phyloP scores from a whole-genome alignment of 148 eudicot genomes.

The Suaeda aralocaspica region DNA sequence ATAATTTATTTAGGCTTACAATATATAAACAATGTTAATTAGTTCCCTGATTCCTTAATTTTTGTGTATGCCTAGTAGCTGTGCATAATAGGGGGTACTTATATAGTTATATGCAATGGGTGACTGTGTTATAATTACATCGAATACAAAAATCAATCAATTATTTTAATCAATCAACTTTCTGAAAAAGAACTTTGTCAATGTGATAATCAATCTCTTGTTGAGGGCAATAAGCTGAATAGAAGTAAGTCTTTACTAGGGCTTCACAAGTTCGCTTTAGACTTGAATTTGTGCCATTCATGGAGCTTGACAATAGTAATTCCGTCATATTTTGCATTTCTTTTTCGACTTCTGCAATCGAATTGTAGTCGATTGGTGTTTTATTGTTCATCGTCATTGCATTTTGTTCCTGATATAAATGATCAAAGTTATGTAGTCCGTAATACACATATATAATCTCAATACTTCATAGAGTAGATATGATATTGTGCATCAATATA shows the following conservation, averaged over 20 bases:
- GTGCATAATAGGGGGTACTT: too few relatives aligned
- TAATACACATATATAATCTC: too few relatives aligned
- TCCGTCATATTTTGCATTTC: slow-evolving; percentile 56
- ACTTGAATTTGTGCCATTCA: slow-evolving; percentile 31
- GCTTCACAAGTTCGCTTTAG: slow-evolving; percentile 52
- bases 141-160: slow-evolving; percentile 11
- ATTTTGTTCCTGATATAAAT: slow-evolving; percentile 14
- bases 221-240: slow-evolving; percentile 44
- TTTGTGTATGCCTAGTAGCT: too few relatives aligned
- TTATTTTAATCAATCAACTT: slow-evolving; percentile 29
- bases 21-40: too few relatives aligned
- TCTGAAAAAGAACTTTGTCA: slow-evolving; percentile 59
- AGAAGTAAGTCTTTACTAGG: slow-evolving; percentile 57
- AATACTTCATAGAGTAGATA: too few relatives aligned
- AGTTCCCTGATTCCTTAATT: too few relatives aligned
- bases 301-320: slow-evolving; percentile 32
- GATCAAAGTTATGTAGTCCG: too few relatives aligned
- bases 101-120: too few relatives aligned
- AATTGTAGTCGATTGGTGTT: too few relatives aligned
- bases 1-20: too few relatives aligned
- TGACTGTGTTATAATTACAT: too few relatives aligned
- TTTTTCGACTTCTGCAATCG: slow-evolving; percentile 30
- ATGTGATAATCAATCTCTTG: slow-evolving; percentile 47
- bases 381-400: slow-evolving; percentile 2
- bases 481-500: too few relatives aligned